Evolutionary conservation across 208 protist species (phyloP).

Genomic region (Leptomonas seymouri): DNA sequence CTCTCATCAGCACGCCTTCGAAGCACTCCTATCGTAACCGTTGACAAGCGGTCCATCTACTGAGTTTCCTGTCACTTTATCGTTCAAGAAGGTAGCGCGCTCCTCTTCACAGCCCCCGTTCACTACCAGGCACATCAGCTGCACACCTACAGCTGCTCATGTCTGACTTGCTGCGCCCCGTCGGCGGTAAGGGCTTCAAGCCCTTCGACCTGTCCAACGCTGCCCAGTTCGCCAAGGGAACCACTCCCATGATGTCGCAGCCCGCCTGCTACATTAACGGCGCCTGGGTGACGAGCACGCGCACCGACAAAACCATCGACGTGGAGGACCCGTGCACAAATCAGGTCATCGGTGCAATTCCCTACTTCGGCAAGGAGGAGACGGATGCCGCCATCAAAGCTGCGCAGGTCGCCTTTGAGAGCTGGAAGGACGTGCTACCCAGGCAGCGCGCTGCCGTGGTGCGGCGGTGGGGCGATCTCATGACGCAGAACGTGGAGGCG

Average conservation of each 20-base stretch:
- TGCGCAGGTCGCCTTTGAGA: slow-evolving; percentile 60
- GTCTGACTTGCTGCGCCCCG: slow-evolving; percentile 32
- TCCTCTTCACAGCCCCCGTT: background rate
- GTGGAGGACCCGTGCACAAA: slow-evolving; percentile 87
- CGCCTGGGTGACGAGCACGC: slow-evolving; percentile 40
- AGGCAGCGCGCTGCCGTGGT: slow-evolving; percentile 63
- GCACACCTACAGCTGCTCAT: background rate
- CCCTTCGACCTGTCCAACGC: slow-evolving; percentile 56
- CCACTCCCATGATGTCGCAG: slow-evolving; percentile 34
- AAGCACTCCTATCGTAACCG: no score
- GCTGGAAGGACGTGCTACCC: slow-evolving; percentile 68
- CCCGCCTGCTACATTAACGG: slow-evolving; percentile 75
- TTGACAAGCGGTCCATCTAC: no score
- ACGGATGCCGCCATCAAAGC: slow-evolving; percentile 61
- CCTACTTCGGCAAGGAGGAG: slow-evolving; percentile 54
- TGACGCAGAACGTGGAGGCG: slow-evolving; percentile 46
- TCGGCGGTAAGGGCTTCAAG: slow-evolving; percentile 23
- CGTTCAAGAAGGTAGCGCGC: no score
- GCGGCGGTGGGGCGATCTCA: slow-evolving; percentile 65
- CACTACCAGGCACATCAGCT: background rate
- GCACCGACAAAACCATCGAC: slow-evolving; percentile 31
- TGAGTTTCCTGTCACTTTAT: no score
- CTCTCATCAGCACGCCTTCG: no score
- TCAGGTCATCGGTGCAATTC: slow-evolving; percentile 56
- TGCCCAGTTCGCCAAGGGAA: slow-evolving; percentile 41